phyloP scores from a whole-genome alignment of 2,329 filamentous ascomycete species.

The Escovopsis sp. region DNA sequence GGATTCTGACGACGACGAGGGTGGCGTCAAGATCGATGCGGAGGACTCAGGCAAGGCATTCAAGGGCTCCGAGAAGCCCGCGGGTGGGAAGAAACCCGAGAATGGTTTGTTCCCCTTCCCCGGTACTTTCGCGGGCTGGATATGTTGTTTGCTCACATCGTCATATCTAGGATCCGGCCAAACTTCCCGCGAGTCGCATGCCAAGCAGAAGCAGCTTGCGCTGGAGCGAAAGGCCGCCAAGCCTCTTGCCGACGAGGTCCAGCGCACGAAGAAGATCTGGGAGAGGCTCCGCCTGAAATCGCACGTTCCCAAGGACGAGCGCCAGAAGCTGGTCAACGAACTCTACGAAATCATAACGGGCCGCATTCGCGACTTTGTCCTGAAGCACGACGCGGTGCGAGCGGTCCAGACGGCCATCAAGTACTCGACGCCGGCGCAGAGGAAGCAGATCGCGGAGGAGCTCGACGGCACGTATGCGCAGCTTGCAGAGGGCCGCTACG shows the following conservation, averaged over 20 bases:
- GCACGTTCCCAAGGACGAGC: conserved; percentile 78
- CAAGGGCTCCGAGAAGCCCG: conserved; percentile 17
- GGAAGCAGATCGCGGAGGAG: conserved; percentile 74
- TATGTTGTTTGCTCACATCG: neutral
- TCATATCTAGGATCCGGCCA: conserved; percentile 14
- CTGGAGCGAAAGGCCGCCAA: conserved; percentile 86
- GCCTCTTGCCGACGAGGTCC: conserved; percentile 79
- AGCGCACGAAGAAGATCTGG: conserved; percentile 92
- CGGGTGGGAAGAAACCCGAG: conserved; percentile 26
- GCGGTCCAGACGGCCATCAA: conserved; percentile 95
- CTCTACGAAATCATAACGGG: conserved; percentile 85
- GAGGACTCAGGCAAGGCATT: conserved; percentile 21
- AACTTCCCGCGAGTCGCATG: conserved; percentile 74
- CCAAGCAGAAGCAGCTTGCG: conserved; percentile 78
- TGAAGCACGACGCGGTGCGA: conserved; percentile 96
- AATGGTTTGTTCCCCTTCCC: conserved; percentile 16
- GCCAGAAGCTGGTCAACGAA: conserved; percentile 74
- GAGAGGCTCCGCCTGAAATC: conserved; percentile 86
- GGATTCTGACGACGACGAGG: conserved; percentile 40
- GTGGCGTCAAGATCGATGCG: conserved; percentile 32
- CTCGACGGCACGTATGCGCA: conserved; percentile 71
- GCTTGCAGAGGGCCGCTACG: conserved; percentile 87
- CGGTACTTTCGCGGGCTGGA: neutral
- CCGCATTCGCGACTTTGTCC: conserved; percentile 84
- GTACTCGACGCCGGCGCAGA: conserved; percentile 75